These are phyloP conservation scores for Massospora cicadina DNA, from an alignment of 371 early-diverging fungal genomes.

Conservation along the genomic window DNA sequence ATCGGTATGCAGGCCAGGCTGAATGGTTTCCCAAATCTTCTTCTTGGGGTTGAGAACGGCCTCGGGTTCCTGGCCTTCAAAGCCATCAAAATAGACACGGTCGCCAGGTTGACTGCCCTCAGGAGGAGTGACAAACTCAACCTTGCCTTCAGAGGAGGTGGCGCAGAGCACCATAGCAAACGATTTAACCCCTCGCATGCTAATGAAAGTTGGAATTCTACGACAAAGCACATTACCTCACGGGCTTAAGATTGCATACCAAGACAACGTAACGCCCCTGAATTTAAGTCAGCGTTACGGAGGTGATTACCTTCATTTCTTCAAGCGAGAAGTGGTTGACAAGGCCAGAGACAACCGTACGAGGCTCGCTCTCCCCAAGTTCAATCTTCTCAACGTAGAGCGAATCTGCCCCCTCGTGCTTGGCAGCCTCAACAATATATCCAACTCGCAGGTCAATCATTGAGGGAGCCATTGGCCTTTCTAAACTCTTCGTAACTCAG, in stretches of 20 bases:
- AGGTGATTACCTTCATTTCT: conserved; percentile 46
- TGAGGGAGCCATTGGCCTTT: conserved; percentile 35
- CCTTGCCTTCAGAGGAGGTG: conserved; percentile 64
- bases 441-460: conserved; percentile 89
- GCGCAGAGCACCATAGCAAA: conserved; percentile 91
- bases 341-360: conserved; percentile 83
- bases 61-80: conserved; percentile 62
- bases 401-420: conserved; percentile 85
- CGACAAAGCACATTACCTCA: conserved; percentile 16
- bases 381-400: conserved; percentile 92
- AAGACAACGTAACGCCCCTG: conserved; percentile 33
- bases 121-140: conserved; percentile 82
- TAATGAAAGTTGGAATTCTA: conserved; percentile 11
- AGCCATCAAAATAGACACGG: conserved; percentile 74
- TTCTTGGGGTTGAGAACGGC: conserved; percentile 88
- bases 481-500: conserved; percentile 16
- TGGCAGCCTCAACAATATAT: conserved; percentile 55
- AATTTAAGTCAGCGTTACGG: neutral
- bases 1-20: conserved; percentile 77
- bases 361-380: conserved; percentile 65
- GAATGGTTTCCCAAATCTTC: conserved; percentile 92
- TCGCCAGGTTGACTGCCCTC: conserved; percentile 76
- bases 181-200: conserved; percentile 90
- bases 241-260: conserved; percentile 89
- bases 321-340: conserved; percentile 79